These are phyloP conservation scores for Annulohypoxylon truncatum DNA, from an alignment of 2,329 filamentous ascomycete genomes.

Conservation along the genomic window DNA sequence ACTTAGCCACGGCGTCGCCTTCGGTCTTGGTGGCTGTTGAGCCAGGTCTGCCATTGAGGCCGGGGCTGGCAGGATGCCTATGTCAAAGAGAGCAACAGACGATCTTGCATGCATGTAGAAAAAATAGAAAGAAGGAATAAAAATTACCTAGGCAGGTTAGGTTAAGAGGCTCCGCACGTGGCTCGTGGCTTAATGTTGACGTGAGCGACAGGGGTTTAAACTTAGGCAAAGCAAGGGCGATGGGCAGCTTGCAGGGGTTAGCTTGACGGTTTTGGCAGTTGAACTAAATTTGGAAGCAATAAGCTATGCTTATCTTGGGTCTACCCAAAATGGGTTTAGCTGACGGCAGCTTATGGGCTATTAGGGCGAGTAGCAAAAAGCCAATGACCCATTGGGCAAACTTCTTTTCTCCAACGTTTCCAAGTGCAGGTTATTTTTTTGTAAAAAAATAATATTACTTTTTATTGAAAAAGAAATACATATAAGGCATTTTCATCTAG, in stretches of 20 bases:
- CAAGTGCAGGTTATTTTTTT: no score
- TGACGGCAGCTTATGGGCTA: background rate
- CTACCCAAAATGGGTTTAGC: background rate
- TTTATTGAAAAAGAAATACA: no score
- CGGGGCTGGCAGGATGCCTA: background rate
- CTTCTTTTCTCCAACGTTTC: no score
- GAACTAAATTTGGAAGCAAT: background rate
- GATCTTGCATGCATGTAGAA: background rate
- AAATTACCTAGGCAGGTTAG: background rate
- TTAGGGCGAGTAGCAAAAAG: no score
- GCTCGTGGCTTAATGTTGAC: background rate
- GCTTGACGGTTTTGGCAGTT: background rate
- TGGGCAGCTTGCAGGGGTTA: no score
- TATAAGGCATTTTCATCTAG: no score
- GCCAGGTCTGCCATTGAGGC: background rate
- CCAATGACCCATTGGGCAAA: background rate
- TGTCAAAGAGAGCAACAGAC: no score
- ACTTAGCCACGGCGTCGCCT: background rate
- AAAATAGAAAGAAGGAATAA: background rate
- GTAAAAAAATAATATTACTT: no score
- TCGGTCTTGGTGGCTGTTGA: background rate
- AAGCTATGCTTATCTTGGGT: background rate
- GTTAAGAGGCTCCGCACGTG: background rate
- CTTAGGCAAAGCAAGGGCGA: background rate
- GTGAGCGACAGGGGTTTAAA: background rate